Conservation (phyloP, 441 rosid genomes). For the Mallotus japonicus region DNA sequence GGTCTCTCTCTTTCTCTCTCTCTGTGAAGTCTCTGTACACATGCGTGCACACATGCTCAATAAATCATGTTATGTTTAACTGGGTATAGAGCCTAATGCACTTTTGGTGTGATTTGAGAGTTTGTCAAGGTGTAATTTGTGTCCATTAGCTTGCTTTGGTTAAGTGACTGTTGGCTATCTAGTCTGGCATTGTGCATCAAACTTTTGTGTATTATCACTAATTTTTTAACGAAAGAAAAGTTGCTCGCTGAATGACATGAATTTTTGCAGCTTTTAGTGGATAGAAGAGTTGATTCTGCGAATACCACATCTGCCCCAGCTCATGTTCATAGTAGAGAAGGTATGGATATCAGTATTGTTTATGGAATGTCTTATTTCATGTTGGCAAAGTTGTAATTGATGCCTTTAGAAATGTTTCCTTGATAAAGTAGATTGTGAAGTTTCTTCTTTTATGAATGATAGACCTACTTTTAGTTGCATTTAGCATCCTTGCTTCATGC, state of each 20-base stretch:
- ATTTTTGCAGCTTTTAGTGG: conserved; percentile 50
- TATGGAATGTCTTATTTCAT: not conserved
- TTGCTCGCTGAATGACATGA: conserved; percentile 9
- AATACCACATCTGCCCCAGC: conserved; percentile 44
- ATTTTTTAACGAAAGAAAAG: not conserved
- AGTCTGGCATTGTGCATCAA: not conserved
- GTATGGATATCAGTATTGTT: conserved; percentile 28
- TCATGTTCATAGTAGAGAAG: conserved; percentile 44
- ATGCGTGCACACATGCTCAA: not conserved
- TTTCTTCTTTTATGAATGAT: not conserved
- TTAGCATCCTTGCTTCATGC: not conserved
- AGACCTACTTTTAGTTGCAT: not conserved
- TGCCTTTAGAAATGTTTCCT: not conserved
- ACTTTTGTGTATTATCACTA: not conserved
- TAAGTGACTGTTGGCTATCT: not conserved
- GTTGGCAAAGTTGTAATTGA: not conserved
- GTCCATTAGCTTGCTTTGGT: conserved; percentile 10
- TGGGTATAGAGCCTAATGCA: not conserved
- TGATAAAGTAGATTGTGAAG: not conserved
- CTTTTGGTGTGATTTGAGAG: not conserved
- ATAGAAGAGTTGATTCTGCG: conserved; percentile 35
- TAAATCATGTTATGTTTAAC: not conserved
- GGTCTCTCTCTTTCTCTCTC: conserved; percentile 34
- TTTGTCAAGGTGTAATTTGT: not conserved
- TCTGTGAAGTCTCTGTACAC: not conserved